Evolutionary conservation across 1,284 basidiomycete species (phyloP).

Genomic region (Chondrostereum purpureum): DNA sequence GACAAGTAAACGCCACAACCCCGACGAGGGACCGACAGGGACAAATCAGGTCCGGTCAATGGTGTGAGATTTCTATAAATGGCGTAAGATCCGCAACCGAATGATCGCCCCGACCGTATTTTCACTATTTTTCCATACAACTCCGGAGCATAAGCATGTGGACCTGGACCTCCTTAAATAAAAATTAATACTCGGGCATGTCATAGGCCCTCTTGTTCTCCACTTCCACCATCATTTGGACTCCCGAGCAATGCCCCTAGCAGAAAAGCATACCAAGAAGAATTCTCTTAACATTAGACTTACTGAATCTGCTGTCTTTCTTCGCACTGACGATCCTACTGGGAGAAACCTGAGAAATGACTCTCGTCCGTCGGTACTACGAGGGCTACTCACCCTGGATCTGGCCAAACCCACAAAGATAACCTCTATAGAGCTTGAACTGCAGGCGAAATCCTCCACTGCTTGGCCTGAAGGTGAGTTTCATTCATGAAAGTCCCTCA

Average conservation of each 20-base stretch:
- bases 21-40: too few species aligned
- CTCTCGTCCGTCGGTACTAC: constrained; percentile 70
- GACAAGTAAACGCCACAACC: too few species aligned
- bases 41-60: too few species aligned
- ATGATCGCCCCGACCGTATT: neutral
- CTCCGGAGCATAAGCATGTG: neutral
- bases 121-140: too few species aligned
- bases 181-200: too few species aligned
- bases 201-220: neutral
- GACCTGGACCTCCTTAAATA: neutral
- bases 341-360: constrained; percentile 42
- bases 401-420: constrained; percentile 83
- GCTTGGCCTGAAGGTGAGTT: constrained; percentile 82
- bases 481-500: neutral
- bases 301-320: constrained; percentile 79
- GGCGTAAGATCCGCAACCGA: neutral
- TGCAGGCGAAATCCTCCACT: constrained; percentile 63
- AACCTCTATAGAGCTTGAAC: constrained; percentile 76
- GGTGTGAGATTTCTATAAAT: neutral
- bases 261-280: constrained; percentile 3
- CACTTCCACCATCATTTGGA: neutral
- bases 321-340: constrained; percentile 49
- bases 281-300: constrained; percentile 56
- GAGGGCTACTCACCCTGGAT: constrained; percentile 82
- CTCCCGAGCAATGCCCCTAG: neutral